Conservation (phyloP, 352 stramenopile species). For the Blastocystis sp. region DNA sequence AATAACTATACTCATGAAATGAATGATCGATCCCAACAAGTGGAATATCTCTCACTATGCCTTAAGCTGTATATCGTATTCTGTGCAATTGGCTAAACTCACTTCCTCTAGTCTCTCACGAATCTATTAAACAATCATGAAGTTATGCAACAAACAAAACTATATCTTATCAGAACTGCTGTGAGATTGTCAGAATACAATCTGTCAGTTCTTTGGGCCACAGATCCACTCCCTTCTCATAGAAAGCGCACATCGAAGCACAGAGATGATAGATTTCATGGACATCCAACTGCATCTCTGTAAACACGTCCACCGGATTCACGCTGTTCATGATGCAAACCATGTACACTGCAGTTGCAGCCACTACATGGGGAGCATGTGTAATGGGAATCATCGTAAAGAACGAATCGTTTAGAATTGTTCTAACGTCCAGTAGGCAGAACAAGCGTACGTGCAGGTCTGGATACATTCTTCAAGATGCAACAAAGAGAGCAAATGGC, state of each 20-base stretch:
- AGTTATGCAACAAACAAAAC: not conserved
- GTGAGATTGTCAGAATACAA: not conserved
- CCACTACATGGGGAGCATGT: constrained; percentile 10
- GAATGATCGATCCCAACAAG: no score
- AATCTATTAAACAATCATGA: not conserved
- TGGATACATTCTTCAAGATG: constrained; percentile 22
- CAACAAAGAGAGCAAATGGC: not conserved
- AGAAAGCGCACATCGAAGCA: not conserved
- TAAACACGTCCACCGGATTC: constrained; percentile 9
- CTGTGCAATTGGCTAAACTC: no score
- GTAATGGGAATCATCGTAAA: constrained; percentile 29
- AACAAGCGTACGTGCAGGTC: not conserved
- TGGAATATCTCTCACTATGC: no score
- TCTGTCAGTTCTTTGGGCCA: constrained; percentile 20
- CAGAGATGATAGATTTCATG: not conserved
- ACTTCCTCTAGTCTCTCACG: not conserved
- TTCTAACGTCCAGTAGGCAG: not conserved
- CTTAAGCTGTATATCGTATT: no score
- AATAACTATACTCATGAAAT: no score
- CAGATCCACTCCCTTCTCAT: not conserved
- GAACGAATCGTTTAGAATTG: constrained; percentile 42
- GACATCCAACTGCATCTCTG: not conserved
- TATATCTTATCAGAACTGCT: not conserved
- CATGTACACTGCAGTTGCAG: constrained; percentile 27
- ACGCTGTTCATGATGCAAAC: constrained; percentile 44